Percentiles rank a stretch among this genome's conserved stretches.
Conservation (phyloP, 495 filamentous ascomycete genomes). For the Penicillium pulvis region DNA sequence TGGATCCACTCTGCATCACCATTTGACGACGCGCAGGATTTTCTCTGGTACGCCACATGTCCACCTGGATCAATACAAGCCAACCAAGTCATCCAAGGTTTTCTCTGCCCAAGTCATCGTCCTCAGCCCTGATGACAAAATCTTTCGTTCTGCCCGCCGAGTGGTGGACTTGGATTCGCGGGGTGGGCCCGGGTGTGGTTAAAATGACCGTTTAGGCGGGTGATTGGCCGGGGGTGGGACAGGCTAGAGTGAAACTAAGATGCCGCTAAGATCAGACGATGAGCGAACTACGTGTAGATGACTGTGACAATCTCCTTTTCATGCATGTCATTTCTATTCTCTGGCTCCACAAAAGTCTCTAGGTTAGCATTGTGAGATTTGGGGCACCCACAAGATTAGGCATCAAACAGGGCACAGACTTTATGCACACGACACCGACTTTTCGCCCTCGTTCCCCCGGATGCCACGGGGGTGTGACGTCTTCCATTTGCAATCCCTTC, state of each 20-base stretch:
- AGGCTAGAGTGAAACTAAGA: conserved; percentile 19
- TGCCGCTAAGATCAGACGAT: conserved; percentile 21
- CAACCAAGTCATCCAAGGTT: conserved; percentile 9
- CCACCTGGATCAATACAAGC: neutral
- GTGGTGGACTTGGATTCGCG: conserved; percentile 14
- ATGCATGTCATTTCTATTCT: conserved; percentile 5
- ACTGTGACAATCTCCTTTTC: conserved; percentile 1
- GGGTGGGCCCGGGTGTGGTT: conserved; percentile 19
- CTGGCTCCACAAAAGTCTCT: neutral
- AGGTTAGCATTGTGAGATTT: neutral
- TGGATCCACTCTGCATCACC: conserved; percentile 1
- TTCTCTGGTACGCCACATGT: neutral
- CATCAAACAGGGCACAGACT: conserved; percentile 1
- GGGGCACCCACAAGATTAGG: conserved; percentile 2
- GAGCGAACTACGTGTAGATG: neutral
- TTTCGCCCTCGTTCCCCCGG: conserved; percentile 18
- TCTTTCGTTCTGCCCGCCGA: conserved; percentile 23
- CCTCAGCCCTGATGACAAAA: conserved; percentile 20
- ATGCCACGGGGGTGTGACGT: conserved; percentile 20
- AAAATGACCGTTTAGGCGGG: conserved; percentile 7
- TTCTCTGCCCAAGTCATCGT: conserved; percentile 21
- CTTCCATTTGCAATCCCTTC: conserved; percentile 11
- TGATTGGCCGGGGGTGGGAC: conserved; percentile 25
- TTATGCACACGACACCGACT: conserved; percentile 25
- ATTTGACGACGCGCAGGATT: neutral